phyloP scores from a whole-genome alignment of 352 stramenopile genomes.

The Phytophthora boehmeriae region DNA sequence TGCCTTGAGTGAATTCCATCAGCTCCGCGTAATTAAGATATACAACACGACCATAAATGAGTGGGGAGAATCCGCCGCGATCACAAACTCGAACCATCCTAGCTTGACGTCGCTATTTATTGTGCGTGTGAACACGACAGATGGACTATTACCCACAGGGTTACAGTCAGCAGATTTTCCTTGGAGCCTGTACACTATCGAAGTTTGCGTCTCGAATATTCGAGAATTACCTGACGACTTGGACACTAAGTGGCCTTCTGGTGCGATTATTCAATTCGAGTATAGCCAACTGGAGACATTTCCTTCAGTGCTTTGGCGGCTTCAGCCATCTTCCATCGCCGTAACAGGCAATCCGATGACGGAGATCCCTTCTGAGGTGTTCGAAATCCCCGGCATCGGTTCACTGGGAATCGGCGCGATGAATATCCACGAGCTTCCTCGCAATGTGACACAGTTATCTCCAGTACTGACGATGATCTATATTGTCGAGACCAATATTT shows the following conservation, averaged over 20 bases:
- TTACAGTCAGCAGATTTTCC: constrained; percentile 34
- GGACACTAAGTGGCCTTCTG: constrained; percentile 27
- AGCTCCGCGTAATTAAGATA: constrained; percentile 31
- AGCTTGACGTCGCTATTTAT: constrained; percentile 32
- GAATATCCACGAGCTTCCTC: constrained; percentile 5
- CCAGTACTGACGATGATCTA: neutral
- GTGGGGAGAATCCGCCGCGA: constrained; percentile 25
- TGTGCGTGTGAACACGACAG: constrained; percentile 32
- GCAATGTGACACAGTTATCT: constrained; percentile 8
- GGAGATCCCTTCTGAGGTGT: constrained; percentile 9
- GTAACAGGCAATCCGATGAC: constrained; percentile 25
- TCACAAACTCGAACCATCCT: constrained; percentile 15
- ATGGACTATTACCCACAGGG: constrained; percentile 27
- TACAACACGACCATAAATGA: constrained; percentile 35
- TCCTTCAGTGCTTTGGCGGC: constrained; percentile 6
- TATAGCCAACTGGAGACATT: constrained; percentile 9
- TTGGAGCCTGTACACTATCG: constrained; percentile 21
- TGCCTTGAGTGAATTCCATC: constrained; percentile 15
- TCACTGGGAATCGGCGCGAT: constrained; percentile 8
- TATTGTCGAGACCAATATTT: neutral
- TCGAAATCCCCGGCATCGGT: neutral
- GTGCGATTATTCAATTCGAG: constrained; percentile 13
- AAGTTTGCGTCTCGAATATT: constrained; percentile 38
- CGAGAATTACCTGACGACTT: constrained; percentile 27
- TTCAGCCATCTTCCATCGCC: constrained; percentile 17